Evolutionary conservation across 163 green algal genomes (phyloP).

Genomic region (Prototheca wickerhamii): DNA sequence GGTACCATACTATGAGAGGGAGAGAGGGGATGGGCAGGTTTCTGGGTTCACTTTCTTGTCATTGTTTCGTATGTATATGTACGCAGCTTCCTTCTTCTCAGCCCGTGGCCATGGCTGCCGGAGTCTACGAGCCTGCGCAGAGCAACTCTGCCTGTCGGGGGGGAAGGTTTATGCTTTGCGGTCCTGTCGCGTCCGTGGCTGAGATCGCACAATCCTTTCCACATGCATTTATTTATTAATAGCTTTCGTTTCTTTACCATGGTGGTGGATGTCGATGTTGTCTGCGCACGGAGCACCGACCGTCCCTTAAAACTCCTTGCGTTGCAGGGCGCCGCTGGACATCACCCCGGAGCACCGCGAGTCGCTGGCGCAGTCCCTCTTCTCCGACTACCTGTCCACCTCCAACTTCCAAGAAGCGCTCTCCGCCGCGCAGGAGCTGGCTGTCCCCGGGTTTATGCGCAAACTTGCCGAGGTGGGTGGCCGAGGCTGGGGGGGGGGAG

Average conservation of each 20-base stretch:
- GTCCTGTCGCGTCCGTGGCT: not conserved
- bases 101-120: too few species aligned
- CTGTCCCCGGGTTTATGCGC: constrained; percentile 34
- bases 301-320: not conserved
- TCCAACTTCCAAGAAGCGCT: constrained; percentile 60
- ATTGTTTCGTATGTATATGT: too few species aligned
- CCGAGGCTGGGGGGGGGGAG: constrained; percentile 2
- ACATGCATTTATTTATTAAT: too few species aligned
- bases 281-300: not conserved
- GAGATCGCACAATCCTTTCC: too few species aligned
- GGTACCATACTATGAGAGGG: constrained; percentile 3
- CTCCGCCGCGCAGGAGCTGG: constrained; percentile 55
- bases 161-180: too few species aligned
- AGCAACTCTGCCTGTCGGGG: too few species aligned
- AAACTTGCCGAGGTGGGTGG: constrained; percentile 33
- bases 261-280: not conserved
- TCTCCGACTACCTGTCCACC: constrained; percentile 55
- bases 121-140: too few species aligned
- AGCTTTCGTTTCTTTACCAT: not conserved
- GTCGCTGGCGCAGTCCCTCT: constrained; percentile 49
- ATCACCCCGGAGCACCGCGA: constrained; percentile 51
- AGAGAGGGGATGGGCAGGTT: constrained; percentile 6
- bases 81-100: too few species aligned
- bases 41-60: not conserved
- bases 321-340: constrained; percentile 24